Base-by-base conservation (phyloP, 78 protist genomes). In the Neovahlkampfia damariscottae region DNA sequence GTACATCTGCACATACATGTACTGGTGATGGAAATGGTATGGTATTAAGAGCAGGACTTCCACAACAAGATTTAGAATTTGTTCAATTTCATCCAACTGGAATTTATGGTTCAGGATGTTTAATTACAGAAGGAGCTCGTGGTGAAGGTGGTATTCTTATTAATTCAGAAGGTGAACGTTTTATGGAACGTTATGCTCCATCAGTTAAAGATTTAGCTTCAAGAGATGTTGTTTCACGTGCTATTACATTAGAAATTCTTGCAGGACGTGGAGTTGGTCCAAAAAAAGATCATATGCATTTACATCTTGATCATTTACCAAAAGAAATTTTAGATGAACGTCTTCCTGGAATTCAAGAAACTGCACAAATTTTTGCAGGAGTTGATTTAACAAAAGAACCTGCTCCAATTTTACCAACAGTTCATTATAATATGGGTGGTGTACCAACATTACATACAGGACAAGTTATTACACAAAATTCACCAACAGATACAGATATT, bases 51-150 rank as follows among this genome's bases (percentile, higher is more conserved):
- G 94, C 95, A 5, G 95, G 93, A 2, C 87, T 93, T 62, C 93
- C 98, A 2, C 41, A 40, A 8, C 34, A 81, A 72, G 96, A 91
- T 58, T 62, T 89, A 10, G 99, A 97, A 84, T 97, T 97, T 78
- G 98, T 95, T 19, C 99, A 96, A 85, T 97, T 97, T 95, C 99
- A 97, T 91, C 99, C 99, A 41, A 95, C 99, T 0, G 99, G 99
- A 40, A 90, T 97, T 86, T 95, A 93, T 84, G 98, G 98, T 38
- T 89, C 95, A 28, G 99, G 99, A 31, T 96, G 98, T 76, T 82
- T 97, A 30, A 94, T 97, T 90, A 97, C 99, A 7, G 99, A 97
- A 72, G 99, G 99, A 40, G 88, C 90, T 40, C 92, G 99, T 40
- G 99, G 99, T 34, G 99, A 97, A 85, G 99, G 99, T 28, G 99